A percentile compares a stretch with the other conserved stretches of the same genome.
Conservation (phyloP, 2,329 filamentous ascomycete species). For the Coniochaeta sp. region DNA sequence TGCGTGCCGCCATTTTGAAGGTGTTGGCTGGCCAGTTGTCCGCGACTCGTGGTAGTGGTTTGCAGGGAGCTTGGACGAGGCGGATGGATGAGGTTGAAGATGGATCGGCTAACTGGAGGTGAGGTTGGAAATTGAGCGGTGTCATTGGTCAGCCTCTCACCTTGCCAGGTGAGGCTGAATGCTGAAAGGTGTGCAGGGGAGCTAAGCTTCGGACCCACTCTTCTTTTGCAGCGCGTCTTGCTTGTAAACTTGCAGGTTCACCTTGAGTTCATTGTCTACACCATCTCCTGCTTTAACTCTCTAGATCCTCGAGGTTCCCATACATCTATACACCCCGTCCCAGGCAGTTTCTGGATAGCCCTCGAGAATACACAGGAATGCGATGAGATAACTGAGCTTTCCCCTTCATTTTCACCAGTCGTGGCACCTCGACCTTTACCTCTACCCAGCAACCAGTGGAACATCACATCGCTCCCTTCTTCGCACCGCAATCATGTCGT, state of each 20-base stretch:
- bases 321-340: background rate
- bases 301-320: background rate
- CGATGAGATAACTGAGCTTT: background rate
- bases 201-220: background rate
- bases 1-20: conserved; percentile 51
- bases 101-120: conserved; percentile 5
- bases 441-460: background rate
- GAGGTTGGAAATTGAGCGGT: background rate
- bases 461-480: background rate
- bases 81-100: conserved; percentile 10
- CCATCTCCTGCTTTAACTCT: background rate
- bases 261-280: background rate
- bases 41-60: conserved; percentile 13
- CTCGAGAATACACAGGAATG: background rate
- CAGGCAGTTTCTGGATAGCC: background rate
- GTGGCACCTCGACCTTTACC: background rate
- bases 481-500: background rate
- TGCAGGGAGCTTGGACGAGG: conserved; percentile 6
- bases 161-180: background rate
- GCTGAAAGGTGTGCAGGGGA: background rate
- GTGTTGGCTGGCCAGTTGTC: conserved; percentile 19
- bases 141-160: conserved; percentile 10
- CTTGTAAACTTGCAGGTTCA: background rate
- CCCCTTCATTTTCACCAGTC: background rate
- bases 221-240: background rate